phyloP scores from a whole-genome alignment of 306 rosid species.

The Erythrophleum fordii region DNA sequence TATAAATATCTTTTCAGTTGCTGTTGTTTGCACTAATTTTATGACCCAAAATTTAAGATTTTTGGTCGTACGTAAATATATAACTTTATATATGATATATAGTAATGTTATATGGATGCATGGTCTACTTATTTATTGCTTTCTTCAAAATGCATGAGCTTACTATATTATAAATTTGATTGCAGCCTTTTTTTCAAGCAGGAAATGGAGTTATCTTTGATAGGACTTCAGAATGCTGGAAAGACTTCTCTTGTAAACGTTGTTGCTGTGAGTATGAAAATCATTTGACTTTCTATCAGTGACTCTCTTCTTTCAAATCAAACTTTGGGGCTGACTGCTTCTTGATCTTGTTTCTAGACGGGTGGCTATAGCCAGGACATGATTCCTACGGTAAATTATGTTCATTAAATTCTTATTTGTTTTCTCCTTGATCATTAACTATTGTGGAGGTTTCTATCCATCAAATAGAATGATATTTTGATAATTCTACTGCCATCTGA shows the following conservation, averaged over 20 bases:
- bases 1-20: neutral
- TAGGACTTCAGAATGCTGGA: constrained; percentile 93
- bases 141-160: constrained; percentile 30
- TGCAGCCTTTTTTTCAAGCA: constrained; percentile 93
- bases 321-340: constrained; percentile 25
- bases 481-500: constrained; percentile 31
- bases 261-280: constrained; percentile 69
- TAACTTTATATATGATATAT: neutral
- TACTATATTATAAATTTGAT: constrained; percentile 43
- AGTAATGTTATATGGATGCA: neutral
- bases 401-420: constrained; percentile 3
- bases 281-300: constrained; percentile 10
- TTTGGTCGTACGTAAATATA: constrained; percentile 19
- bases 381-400: constrained; percentile 80
- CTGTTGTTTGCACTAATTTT: constrained; percentile 13
- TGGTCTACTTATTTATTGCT: constrained; percentile 19
- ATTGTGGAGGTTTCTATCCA: constrained; percentile 14
- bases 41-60: neutral
- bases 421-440: constrained; percentile 23
- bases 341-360: constrained; percentile 54
- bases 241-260: constrained; percentile 92
- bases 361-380: constrained; percentile 94
- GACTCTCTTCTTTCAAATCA: constrained; percentile 15
- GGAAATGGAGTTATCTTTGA: constrained; percentile 89
- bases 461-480: constrained; percentile 1